These are phyloP conservation scores for Neonectria magnoliae DNA, from an alignment of 2,329 filamentous ascomycete genomes.

Conservation along the genomic window DNA sequence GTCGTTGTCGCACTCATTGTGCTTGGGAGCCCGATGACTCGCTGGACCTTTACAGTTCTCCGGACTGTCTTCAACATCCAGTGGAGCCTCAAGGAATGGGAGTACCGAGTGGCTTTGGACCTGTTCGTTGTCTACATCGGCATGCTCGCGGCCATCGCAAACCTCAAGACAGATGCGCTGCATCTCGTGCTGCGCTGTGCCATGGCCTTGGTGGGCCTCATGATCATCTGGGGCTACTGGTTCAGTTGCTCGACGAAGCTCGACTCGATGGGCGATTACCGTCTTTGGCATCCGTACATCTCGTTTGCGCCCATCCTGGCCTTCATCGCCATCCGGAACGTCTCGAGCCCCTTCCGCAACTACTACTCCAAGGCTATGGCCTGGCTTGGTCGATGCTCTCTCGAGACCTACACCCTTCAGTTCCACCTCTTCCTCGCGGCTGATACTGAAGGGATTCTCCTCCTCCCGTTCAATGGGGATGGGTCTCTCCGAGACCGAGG, in stretches of 20 bases:
- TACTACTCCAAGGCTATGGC: conserved; percentile 54
- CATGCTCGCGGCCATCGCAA: conserved; percentile 54
- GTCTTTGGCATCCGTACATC: conserved; percentile 62
- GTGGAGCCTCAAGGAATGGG: conserved; percentile 60
- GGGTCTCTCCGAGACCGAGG: conserved; percentile 36
- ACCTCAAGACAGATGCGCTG: conserved; percentile 36
- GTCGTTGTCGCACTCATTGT: conserved; percentile 49
- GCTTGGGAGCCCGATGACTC: conserved; percentile 26
- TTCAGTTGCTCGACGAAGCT: conserved; percentile 4
- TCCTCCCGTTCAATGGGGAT: conserved; percentile 36
- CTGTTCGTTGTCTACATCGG: conserved; percentile 68
- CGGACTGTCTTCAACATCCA: conserved; percentile 55
- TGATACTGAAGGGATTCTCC: conserved; percentile 60
- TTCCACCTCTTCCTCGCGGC: conserved; percentile 70
- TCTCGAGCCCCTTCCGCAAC: conserved; percentile 29
- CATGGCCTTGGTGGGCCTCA: conserved; percentile 47
- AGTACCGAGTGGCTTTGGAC: conserved; percentile 62
- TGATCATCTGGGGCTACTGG: conserved; percentile 3
- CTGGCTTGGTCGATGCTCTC: conserved; percentile 64
- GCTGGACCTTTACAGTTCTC: conserved; percentile 45
- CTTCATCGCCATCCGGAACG: conserved; percentile 64
- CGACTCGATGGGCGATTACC: conserved; percentile 48
- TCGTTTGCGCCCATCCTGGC: conserved; percentile 64
- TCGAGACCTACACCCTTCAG: conserved; percentile 69
- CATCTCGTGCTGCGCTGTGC: conserved; percentile 34